Evolutionary conservation across 1,284 basidiomycete genomes (phyloP), one percentile per base, ranked within the genome.

Genomic region (Tetrapyrgos nigripes): DNA sequence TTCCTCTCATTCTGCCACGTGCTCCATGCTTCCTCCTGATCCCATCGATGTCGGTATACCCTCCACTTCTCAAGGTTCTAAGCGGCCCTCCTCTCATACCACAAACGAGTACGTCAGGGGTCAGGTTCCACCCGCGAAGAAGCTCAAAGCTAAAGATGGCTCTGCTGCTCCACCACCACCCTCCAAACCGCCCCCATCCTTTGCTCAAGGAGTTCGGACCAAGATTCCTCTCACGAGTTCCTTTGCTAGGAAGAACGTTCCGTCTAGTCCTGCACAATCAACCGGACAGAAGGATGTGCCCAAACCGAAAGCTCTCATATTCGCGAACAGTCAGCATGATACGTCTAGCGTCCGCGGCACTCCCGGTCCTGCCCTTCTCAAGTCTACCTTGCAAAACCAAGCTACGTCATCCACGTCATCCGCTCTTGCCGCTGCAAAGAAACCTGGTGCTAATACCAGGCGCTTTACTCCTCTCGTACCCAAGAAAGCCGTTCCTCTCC

Each of bases 391-490:
- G 8, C 31, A 14, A 8, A 33, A 33, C 31, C n/a, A n/a, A 33
- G 31, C 31, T 17, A 19, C 14, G 26, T 48, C 9, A 19, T 29
- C 23, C 23, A 26, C 24, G 5, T 23, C 29, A 8, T n/a, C 17
- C 17, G 26, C 51, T 4, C 13, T 27, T n/a, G 9, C 45, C 6
- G 17, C 40, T 29, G n/a, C n/a, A n/a, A n/a, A n/a, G n/a, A n/a
- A n/a, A n/a, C n/a, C n/a, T n/a, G n/a, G n/a, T n/a, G n/a, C n/a
- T n/a, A n/a, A n/a, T n/a, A 31, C 11, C 19, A 66, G 64, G 51
- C 63, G 64, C n/a, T 70, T 70, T 37, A 58, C 65, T 14, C 70
- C 70, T 28, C 61, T 67, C 1, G 50, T 51, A 55, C 63, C 59
- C 49, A 64, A n/a, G 61, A 63, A 40, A 64, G 64, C 47, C 44